phyloP scores from a whole-genome alignment of 2,329 filamentous ascomycete species.

The Epichloe gansuensis region DNA sequence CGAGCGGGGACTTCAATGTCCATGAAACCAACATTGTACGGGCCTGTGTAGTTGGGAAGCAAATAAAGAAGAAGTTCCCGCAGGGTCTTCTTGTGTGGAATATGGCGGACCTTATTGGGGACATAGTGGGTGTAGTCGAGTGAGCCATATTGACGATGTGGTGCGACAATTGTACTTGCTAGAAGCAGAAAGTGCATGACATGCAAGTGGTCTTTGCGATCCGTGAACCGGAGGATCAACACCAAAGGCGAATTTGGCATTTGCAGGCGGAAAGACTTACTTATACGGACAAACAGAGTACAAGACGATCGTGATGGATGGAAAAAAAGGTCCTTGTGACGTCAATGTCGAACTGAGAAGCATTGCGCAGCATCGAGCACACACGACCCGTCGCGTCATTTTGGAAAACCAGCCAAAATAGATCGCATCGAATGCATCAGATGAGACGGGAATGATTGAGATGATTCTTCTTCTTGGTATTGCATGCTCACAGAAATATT shows the following conservation, averaged over 20 bases:
- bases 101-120: conserved; percentile 11
- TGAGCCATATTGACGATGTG: conserved; percentile 2
- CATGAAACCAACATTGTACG: conserved; percentile 56
- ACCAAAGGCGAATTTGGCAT: not conserved
- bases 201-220: not conserved
- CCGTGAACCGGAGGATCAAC: not conserved
- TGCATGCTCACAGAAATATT: too few species aligned
- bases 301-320: not conserved
- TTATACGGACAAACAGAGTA: not conserved
- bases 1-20: conserved; percentile 51
- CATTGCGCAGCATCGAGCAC: not conserved
- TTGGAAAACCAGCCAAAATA: too few species aligned
- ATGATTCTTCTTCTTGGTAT: too few species aligned
- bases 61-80: conserved; percentile 28
- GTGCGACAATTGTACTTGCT: not conserved
- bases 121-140: not conserved
- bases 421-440: not conserved
- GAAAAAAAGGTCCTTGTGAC: not conserved
- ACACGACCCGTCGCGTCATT: not conserved
- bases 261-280: not conserved
- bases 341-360: not conserved
- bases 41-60: conserved; percentile 51
- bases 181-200: not conserved
- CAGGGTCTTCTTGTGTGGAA: conserved; percentile 18
- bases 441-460: too few species aligned